phyloP scores from a whole-genome alignment of 192 early-diverging fungal genomes.

The Backusella circina region DNA sequence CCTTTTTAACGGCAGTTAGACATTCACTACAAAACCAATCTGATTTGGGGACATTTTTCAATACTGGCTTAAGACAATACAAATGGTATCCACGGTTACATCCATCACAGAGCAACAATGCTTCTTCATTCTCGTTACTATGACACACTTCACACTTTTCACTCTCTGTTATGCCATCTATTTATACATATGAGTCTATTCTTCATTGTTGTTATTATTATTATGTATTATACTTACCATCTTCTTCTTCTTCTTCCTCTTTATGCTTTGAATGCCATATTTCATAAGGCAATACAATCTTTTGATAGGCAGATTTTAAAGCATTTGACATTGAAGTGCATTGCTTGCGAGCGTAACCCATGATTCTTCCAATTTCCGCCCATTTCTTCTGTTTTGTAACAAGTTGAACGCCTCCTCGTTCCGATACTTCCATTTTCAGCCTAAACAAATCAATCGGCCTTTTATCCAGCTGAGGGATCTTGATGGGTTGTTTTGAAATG shows the following conservation, averaged over 20 bases:
- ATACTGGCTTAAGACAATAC: constrained; percentile 70
- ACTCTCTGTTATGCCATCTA: background rate
- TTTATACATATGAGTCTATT: background rate
- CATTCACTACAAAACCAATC: constrained; percentile 93
- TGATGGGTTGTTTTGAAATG: constrained; percentile 66
- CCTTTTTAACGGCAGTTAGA: constrained; percentile 68
- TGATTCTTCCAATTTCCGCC: constrained; percentile 78
- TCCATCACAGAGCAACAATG: constrained; percentile 86
- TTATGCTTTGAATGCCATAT: constrained; percentile 56
- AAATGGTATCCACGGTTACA: constrained; percentile 85
- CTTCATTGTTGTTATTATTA: constrained; percentile 18
- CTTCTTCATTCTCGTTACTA: constrained; percentile 44
- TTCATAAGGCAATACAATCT: constrained; percentile 68
- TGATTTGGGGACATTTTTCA: constrained; percentile 51
- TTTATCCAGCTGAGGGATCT: constrained; percentile 83
- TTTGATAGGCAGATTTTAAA: constrained; percentile 64
- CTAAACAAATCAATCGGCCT: constrained; percentile 83
- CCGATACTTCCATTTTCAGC: constrained; percentile 77
- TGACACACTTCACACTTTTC: constrained; percentile 48
- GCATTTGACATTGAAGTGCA: constrained; percentile 76
- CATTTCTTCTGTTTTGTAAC: constrained; percentile 76
- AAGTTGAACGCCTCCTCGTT: constrained; percentile 70
- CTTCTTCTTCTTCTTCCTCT: background rate
- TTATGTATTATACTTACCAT: background rate
- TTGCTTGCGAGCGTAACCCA: constrained; percentile 68